phyloP scores from a whole-genome alignment of 139 green algal species.

The Tetradesmus lagerheimii region DNA sequence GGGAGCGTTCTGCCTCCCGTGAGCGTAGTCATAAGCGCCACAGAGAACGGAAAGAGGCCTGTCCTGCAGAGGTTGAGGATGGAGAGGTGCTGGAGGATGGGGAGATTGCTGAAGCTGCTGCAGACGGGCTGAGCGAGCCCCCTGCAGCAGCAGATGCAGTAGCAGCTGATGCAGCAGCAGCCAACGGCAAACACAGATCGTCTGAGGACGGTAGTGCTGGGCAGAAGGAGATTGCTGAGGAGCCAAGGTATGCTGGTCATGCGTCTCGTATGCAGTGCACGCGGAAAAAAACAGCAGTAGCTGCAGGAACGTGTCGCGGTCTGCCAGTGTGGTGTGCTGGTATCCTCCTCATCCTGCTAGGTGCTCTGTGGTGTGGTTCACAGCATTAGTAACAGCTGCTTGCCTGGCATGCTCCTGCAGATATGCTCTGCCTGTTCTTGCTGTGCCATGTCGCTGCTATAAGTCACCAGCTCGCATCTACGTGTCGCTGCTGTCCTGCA shows the following conservation, averaged over 20 bases:
- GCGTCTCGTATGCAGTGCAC: too few species aligned
- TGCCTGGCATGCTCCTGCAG: too few species aligned
- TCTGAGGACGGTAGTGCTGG: background rate
- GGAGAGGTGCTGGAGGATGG: slow-evolving; percentile 45
- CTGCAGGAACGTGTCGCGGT: too few species aligned
- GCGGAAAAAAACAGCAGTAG: too few species aligned
- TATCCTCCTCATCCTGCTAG: too few species aligned
- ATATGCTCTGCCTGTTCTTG: background rate
- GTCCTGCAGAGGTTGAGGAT: slow-evolving; percentile 33
- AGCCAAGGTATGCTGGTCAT: background rate
- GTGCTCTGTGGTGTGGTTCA: too few species aligned
- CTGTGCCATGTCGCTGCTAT: background rate
- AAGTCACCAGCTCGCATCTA: background rate
- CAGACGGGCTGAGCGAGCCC: background rate
- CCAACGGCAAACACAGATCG: background rate
- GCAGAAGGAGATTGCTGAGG: background rate
- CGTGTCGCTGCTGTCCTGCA: background rate
- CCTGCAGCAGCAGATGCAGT: background rate
- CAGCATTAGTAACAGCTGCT: too few species aligned
- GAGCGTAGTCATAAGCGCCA: background rate
- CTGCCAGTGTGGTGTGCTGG: background rate
- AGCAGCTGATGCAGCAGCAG: background rate
- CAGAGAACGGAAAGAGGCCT: background rate
- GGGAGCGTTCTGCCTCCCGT: slow-evolving; percentile 17
- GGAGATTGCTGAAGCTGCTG: background rate